These are phyloP conservation scores for Globisporangium mamillatum DNA, from an alignment of 352 stramenopile genomes.

Conservation along the genomic window DNA sequence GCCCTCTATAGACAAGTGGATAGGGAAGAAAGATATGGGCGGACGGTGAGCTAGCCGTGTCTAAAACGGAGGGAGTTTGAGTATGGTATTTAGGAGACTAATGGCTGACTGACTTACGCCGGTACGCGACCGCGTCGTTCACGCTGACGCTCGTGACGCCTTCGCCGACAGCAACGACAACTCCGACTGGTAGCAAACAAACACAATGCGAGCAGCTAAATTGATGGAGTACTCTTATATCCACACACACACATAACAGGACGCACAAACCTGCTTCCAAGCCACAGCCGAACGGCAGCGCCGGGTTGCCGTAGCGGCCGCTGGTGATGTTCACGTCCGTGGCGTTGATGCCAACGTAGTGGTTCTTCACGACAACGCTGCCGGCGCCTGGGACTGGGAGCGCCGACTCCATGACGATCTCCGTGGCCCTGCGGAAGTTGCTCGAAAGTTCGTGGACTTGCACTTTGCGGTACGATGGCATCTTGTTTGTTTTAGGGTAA, in stretches of 20 bases:
- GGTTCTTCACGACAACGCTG: conserved; percentile 44
- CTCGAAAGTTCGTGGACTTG: conserved; percentile 57
- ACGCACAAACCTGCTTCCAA: conserved; percentile 24
- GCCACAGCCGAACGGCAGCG: conserved; percentile 36
- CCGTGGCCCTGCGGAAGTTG: conserved; percentile 71
- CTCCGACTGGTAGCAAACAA: conserved; percentile 21
- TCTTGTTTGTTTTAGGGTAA: neutral
- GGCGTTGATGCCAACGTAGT: conserved; percentile 43
- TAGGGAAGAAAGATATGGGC: neutral
- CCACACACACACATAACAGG: neutral
- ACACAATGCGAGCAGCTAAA: neutral
- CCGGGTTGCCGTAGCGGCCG: conserved; percentile 33
- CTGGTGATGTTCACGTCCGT: conserved; percentile 62
- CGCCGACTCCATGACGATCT: conserved; percentile 42
- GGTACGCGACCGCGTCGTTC: conserved; percentile 41
- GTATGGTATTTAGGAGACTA: neutral
- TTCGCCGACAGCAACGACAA: conserved; percentile 36
- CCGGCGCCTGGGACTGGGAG: conserved; percentile 33
- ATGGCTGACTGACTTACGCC: conserved; percentile 22
- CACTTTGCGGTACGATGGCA: conserved; percentile 2
- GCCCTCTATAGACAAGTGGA: neutral
- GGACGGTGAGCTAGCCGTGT: neutral
- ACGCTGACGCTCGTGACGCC: conserved; percentile 48
- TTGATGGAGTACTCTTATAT: neutral
- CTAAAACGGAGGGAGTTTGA: neutral